Base-by-base conservation (phyloP, 768 basidiomycete genomes). In the Chalciporus sphaerocephalus region DNA sequence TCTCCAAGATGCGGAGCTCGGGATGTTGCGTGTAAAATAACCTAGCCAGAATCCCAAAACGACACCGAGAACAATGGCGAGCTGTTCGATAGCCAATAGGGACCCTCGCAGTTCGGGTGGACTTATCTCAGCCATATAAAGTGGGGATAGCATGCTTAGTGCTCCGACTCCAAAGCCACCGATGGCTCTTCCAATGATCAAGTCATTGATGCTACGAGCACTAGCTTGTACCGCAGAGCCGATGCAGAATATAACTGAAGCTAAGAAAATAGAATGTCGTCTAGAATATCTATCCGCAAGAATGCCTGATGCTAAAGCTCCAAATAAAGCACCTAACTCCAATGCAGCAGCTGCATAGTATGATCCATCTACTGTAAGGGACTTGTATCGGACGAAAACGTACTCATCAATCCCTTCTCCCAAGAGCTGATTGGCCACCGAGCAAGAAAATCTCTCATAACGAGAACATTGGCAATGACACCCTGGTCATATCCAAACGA, bases 401-500 rank as follows among this genome's bases (percentile, higher is more conserved):
- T 56, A 90, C 89, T 91, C 78, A 90, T 85, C 16, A 77, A 65
- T 5, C 89, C 89, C 55, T 80, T 83, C 67, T 90, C 80, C 67
- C 84, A 71, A 0, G 87, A 75, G 5, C 81, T 79, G 2, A 87
- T 66, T 5, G 83, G 84, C 81, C 85, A 92, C 8, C 80, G 73
- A 39, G 66, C 53, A 21, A 78, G 52, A 53, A 92, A 92, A 54
- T 88, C 83, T 32, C 72, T 68, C 88, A 91, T 91, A 11, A 91
- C 86, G 11, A 92, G 73, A 12, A 92, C 81, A 60, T 91, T 92
- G 3, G 89, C 85, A 52, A 92, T 88, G 44, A 90, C 88, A 28
- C 87, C 87, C 58, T 90, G 87, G 55, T 89, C 87, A 57, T 90
- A 90, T 8, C 87, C 87, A 62, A 90, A 90, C 12, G 83, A 79